Evolutionary conservation across 371 early-diverging fungal species (phyloP), one percentile per base, ranked within the genome.

Genomic region (Actinomortierella ambigua): DNA sequence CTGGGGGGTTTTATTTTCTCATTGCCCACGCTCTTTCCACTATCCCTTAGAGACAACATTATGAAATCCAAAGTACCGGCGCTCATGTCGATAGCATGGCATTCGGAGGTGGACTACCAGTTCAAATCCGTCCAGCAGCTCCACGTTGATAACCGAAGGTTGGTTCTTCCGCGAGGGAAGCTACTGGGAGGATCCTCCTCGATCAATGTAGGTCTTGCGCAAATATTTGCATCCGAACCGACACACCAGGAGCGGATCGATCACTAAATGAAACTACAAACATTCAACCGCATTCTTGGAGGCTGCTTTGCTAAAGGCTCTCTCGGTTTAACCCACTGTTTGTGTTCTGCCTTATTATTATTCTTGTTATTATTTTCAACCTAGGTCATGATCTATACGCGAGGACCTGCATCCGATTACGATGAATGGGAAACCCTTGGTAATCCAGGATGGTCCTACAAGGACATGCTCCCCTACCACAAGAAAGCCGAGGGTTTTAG

Each of bases 301-400:
- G 7, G 11, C 1, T 22, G 1, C 18, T 22, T 22, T 22, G 22
- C 20, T 6, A 46, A 44, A 8, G 43, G 43, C 3, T 3, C 28
- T 22, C 27, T 8, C 14, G 29, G 40, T 8, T 48, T 50, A n/a
- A n/a, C 2, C 65, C 70, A 4, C 20, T 50, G 23, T 34, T 24
- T 17, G 20, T 17, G 23, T 53, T 26, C 4, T 13, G 23, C 18
- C 15, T 34, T 8, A 53, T 23, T n/a, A 13, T 27, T 24, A 8
- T 46, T 28, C 53, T 50, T 8, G 50, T 57, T 52, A 57, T 23
- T 28, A 51, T 18, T 46, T 28, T 20, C 63, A 23, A 65, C 76
- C 50, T 71, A 65, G 13, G 68, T 59, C 39, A 63, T 71, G 65
- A 66, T 66, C 42, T 75, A 79, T 53, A 77, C 77, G 39, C 80